Conservation (phyloP, 2,329 filamentous ascomycete genomes). For the Zasmidium citrigriseum region DNA sequence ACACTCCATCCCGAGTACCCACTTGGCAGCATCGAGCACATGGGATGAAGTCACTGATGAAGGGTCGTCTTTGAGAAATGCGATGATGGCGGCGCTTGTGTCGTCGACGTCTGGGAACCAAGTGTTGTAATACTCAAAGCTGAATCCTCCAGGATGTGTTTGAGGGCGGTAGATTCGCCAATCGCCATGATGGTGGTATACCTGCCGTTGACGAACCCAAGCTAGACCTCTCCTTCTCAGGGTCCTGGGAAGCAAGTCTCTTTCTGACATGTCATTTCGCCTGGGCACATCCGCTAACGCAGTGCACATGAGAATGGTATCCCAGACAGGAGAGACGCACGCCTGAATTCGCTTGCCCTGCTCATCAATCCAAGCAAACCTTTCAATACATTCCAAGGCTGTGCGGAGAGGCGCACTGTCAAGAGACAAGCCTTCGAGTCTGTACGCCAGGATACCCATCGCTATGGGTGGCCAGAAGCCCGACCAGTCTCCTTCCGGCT, state of each 20-base stretch:
- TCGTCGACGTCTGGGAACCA: constrained; percentile 1
- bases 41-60: background rate
- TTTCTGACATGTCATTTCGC: too few species aligned
- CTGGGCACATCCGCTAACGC: background rate
- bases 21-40: background rate
- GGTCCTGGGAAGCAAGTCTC: too few species aligned
- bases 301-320: background rate
- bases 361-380: background rate
- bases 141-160: background rate
- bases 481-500: background rate
- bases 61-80: background rate
- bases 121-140: background rate
- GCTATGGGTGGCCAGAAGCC: background rate
- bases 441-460: background rate
- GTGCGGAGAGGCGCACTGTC: background rate
- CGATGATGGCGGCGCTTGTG: background rate
- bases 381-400: background rate
- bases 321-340: background rate
- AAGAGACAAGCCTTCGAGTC: background rate
- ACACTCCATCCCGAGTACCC: background rate
- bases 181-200: background rate
- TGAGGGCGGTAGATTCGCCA: background rate
- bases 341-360: background rate
- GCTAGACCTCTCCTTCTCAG: background rate
- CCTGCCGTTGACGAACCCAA: background rate